These are phyloP conservation scores for Naganishia kalamii DNA, from an alignment of 768 basidiomycete species.

Conservation along the genomic window DNA sequence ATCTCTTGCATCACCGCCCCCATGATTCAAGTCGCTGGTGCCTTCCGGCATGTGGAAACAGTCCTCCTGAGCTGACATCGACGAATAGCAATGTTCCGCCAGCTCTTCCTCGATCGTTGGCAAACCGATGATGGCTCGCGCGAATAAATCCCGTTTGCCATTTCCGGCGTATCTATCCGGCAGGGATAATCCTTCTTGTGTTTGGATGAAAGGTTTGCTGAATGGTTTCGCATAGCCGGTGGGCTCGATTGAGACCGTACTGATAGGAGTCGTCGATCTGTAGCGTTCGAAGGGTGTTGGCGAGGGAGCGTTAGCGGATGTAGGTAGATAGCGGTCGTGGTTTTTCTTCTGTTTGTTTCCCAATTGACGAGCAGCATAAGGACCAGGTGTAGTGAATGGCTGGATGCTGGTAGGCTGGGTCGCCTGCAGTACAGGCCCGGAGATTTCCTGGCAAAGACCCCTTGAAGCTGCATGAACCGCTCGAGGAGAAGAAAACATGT, in stretches of 20 bases:
- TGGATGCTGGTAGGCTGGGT: not conserved
- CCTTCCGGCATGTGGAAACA: no score
- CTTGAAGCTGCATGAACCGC: no score
- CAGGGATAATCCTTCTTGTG: not conserved
- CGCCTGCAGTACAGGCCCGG: no score
- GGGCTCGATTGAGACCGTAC: not conserved
- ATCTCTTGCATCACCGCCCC: no score
- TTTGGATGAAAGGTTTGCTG: slow-evolving; percentile 9
- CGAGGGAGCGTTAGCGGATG: not conserved
- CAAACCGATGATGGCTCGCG: not conserved
- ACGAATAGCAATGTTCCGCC: not conserved
- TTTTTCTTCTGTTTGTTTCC: not conserved
- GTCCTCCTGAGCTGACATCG: not conserved
- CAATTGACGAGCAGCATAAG: not conserved
- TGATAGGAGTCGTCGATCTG: not conserved
- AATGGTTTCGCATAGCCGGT: not conserved
- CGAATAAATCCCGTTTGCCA: not conserved
- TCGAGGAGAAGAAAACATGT: no score
- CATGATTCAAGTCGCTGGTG: no score
- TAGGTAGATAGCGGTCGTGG: not conserved
- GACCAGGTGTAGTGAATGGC: slow-evolving; percentile 1
- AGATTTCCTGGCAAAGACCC: no score
- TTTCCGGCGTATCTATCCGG: slow-evolving; percentile 1
- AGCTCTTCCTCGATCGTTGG: not conserved
- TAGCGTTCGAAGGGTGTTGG: not conserved